Percentiles rank a stretch among this genome's conserved stretches.
Conservation (phyloP, 2,329 filamentous ascomycete genomes). For the Rugonectria rugulosa region DNA sequence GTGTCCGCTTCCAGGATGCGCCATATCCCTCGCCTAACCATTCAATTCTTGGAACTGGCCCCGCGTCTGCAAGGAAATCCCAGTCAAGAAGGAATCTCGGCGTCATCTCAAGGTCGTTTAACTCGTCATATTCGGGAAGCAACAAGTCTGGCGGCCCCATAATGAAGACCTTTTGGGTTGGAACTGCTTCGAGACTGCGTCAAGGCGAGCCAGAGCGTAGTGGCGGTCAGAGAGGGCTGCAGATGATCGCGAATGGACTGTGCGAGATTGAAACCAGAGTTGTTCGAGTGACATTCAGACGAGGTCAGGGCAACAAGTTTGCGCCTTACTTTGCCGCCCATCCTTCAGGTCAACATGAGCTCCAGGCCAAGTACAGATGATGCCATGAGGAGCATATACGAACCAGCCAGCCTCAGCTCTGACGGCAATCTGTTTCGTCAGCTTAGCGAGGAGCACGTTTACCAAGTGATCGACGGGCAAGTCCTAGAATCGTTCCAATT, state of each 20-base stretch:
- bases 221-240: slow-evolving; percentile 4
- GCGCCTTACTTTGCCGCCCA: too few species aligned
- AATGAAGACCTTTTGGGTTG: background rate
- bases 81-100: background rate
- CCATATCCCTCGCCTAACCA: background rate
- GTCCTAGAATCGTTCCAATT: too few species aligned
- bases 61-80: slow-evolving; percentile 5
- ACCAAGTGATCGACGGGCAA: too few species aligned
- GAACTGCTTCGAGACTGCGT: background rate
- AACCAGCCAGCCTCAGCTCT: too few species aligned
- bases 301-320: too few species aligned
- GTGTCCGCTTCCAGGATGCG: slow-evolving; percentile 1
- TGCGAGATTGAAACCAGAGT: background rate
- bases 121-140: background rate
- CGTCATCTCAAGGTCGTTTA: background rate
- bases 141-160: slow-evolving; percentile 7
- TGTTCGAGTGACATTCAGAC: too few species aligned
- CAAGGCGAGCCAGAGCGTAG: background rate
- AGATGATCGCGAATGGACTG: background rate
- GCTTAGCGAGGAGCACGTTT: too few species aligned
- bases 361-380: background rate
- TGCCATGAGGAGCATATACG: background rate
- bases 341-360: background rate
- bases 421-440: too few species aligned
- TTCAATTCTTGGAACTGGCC: background rate